Percentiles rank a stretch among this genome's conserved stretches.
phyloP scores from a whole-genome alignment of 1,284 basidiomycete species.

The Microbotryum saponariae region DNA sequence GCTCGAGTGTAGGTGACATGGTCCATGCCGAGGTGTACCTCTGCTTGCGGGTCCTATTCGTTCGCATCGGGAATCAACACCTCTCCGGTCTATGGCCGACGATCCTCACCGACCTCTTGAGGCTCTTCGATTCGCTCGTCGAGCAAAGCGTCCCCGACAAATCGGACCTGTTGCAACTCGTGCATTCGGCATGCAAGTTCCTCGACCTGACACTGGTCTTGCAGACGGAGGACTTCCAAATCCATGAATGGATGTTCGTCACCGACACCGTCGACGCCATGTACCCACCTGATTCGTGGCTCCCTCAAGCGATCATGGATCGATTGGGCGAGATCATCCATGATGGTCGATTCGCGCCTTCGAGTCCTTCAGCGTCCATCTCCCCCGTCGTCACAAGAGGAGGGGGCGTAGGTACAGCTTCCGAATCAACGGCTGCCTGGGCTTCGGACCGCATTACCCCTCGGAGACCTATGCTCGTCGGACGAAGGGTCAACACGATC shows the following conservation, averaged over 20 bases:
- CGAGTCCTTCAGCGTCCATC: not conserved
- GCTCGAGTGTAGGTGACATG: slow-evolving; percentile 65
- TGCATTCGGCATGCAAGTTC: slow-evolving; percentile 87
- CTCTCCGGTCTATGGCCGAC: slow-evolving; percentile 96
- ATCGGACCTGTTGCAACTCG: slow-evolving; percentile 63
- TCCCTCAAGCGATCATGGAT: slow-evolving; percentile 81
- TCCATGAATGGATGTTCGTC: slow-evolving; percentile 98
- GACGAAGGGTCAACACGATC: slow-evolving; percentile 60
- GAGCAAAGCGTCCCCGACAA: slow-evolving; percentile 34
- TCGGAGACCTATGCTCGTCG: slow-evolving; percentile 64
- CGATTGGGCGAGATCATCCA: slow-evolving; percentile 64
- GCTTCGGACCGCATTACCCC: slow-evolving; percentile 6
- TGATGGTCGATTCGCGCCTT: not conserved
- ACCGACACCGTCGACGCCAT: slow-evolving; percentile 95
- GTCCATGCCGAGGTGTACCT: slow-evolving; percentile 93
- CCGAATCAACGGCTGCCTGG: not conserved
- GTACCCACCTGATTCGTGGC: slow-evolving; percentile 74
- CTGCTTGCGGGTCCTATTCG: slow-evolving; percentile 82
- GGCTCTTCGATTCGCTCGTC: slow-evolving; percentile 50
- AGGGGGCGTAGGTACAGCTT: not conserved
- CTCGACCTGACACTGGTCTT: slow-evolving; percentile 82
- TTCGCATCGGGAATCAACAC: slow-evolving; percentile 84
- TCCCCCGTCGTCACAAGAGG: too few relatives aligned
- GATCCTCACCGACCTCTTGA: slow-evolving; percentile 82
- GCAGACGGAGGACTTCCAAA: slow-evolving; percentile 96